A percentile compares a stretch with the other conserved stretches of the same genome.
These are phyloP conservation scores for Schwanniomyces pseudopolymorphus DNA, from an alignment of 805 yeast species.

Conservation along the genomic window DNA sequence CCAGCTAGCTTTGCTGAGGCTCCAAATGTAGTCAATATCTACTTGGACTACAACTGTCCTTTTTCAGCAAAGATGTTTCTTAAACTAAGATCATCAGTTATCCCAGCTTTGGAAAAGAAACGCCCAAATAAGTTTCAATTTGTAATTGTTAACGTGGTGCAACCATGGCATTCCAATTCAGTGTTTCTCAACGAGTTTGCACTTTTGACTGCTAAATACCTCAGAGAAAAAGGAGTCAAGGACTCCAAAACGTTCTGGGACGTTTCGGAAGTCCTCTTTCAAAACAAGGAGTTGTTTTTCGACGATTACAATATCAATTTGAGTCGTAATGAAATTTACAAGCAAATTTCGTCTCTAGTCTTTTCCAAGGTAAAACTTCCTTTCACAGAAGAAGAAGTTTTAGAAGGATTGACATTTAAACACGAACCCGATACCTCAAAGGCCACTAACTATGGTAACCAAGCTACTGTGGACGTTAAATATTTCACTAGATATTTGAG, in stretches of 20 bases:
- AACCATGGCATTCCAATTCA: conserved; percentile 88
- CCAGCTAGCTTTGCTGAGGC: conserved; percentile 17
- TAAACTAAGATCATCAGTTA: conserved; percentile 51
- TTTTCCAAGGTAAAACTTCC: conserved; percentile 26
- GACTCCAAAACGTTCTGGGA: conserved; percentile 40
- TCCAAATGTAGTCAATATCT: conserved; percentile 57
- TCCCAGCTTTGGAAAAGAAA: conserved; percentile 49
- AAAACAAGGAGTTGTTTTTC: conserved; percentile 52
- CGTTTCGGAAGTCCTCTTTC: conserved; percentile 56
- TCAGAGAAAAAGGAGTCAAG: conserved; percentile 33
- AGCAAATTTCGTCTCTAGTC: conserved; percentile 47
- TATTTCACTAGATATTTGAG: conserved; percentile 72
- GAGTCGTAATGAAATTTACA: conserved; percentile 56
- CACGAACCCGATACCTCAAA: conserved; percentile 21
- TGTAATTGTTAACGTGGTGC: conserved; percentile 71
- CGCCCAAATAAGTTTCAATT: conserved; percentile 55
- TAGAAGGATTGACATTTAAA: conserved; percentile 38
- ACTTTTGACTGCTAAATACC: conserved; percentile 66
- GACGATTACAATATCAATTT: conserved; percentile 59
- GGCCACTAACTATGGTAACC: conserved; percentile 57
- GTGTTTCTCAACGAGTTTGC: conserved; percentile 68
- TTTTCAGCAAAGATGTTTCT: conserved; percentile 65
- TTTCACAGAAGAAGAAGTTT: conserved; percentile 27
- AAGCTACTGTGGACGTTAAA: conserved; percentile 61
- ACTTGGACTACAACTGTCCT: conserved; percentile 77